Base-by-base conservation (phyloP, 2,329 filamentous ascomycete species). In the Penicillium aurantiogriseum region DNA sequence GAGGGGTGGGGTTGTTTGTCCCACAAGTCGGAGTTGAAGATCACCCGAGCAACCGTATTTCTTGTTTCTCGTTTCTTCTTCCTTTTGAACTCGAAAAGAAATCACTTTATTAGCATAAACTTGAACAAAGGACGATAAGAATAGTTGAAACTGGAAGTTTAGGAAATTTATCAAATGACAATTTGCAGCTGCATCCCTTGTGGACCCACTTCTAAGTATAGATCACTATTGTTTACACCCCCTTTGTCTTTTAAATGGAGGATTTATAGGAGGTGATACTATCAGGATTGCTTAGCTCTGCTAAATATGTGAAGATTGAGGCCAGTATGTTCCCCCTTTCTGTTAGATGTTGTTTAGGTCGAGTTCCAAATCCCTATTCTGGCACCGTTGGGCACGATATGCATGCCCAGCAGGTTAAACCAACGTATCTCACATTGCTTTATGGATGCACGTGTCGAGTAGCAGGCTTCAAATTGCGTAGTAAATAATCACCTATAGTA, bases 231-330 rank as follows among this genome's bases (percentile, higher is more conserved):
- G 44, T 48, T 35, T 25, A 47, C 23, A 27, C 40, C 49, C 49
- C 54, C 49, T 56, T 36, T 44, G 52, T 54, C 36, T 25, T 27
- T 76, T 74, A 53, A 69, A 74, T 10, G 75, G 76, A 31, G 8
- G 2, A 35, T 23, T 11, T 19, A 4, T 35, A 29, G 19, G 13
- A 45, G n/a, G 1, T 6, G 10, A n/a, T 21, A 45, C 10, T 4
- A 45, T 11, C 21, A 21, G 11, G n/a, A 15, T 2, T 19, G 1
- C 10, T 29, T 13, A 13, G 3, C 5, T 29, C 7, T 33, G 23
- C 13, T 23, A 0, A 10, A 15, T 31, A 19, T 17, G 8, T 46
- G 7, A 19, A 21, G 0, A 27, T n/a, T 7, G 17, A n/a, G 11
- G 19, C 36, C 19, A 11, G n/a, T 39, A 10, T 19, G n/a, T 39